Evolutionary conservation across 2,329 filamentous ascomycete species (phyloP).

Genomic region (Stemphylium lycopersici): DNA sequence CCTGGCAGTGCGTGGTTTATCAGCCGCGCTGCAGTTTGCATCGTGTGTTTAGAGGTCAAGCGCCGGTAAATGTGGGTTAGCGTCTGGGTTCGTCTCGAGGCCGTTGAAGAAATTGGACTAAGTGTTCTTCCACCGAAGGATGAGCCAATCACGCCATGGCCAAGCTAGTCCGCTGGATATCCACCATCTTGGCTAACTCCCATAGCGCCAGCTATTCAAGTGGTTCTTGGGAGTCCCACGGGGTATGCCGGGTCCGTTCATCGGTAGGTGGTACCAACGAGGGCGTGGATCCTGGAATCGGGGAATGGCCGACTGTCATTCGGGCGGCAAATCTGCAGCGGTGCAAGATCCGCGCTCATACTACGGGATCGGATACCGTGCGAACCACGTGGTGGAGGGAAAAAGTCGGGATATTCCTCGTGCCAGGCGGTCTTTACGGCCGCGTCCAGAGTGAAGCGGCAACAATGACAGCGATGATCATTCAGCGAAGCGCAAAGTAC

Average conservation of each 20-base stretch:
- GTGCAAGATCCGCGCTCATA: constrained; percentile 2
- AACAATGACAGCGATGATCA: background rate
- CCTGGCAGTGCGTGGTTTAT: constrained; percentile 13
- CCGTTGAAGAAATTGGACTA: constrained; percentile 7
- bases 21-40: constrained; percentile 5
- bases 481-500: background rate
- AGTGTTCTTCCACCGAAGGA: constrained; percentile 1
- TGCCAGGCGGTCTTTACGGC: background rate
- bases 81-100: constrained; percentile 23
- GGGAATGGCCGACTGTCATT: constrained; percentile 6
- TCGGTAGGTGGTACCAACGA: constrained; percentile 2
- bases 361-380: background rate
- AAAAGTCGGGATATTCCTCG: constrained; percentile 6
- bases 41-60: constrained; percentile 3
- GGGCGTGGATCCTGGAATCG: background rate
- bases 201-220: background rate
- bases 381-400: constrained; percentile 10
- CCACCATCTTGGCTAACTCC: constrained; percentile 21
- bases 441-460: background rate
- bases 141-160: constrained; percentile 21
- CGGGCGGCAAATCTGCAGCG: constrained; percentile 6
- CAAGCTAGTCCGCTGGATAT: constrained; percentile 17
- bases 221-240: constrained; percentile 11
- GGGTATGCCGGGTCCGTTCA: constrained; percentile 17
- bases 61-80: constrained; percentile 15